A percentile compares a stretch with the other conserved stretches of the same genome.
These are phyloP conservation scores for Trichoderma sp. DNA, from an alignment of 2,329 filamentous ascomycete species.

Conservation along the genomic window DNA sequence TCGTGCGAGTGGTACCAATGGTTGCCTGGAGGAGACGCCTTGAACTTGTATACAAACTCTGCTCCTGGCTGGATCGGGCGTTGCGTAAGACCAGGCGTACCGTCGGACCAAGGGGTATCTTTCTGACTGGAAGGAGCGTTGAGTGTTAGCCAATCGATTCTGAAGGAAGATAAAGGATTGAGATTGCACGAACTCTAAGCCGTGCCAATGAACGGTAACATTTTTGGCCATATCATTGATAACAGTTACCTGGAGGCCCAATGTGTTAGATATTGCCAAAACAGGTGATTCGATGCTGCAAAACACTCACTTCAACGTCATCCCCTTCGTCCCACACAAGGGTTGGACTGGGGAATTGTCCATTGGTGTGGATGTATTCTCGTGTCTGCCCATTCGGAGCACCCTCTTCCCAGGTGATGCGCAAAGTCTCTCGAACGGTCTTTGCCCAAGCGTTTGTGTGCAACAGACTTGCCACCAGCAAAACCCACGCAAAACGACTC, in stretches of 20 bases:
- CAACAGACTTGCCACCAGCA: background rate
- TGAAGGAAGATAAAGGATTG: background rate
- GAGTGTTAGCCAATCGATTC: background rate
- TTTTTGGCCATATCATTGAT: slow-evolving; percentile 12
- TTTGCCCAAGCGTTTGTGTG: slow-evolving; percentile 3
- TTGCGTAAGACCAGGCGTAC: slow-evolving; percentile 60
- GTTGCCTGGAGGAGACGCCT: slow-evolving; percentile 58
- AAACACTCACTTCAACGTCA: slow-evolving; percentile 32
- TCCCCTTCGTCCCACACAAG: slow-evolving; percentile 30
- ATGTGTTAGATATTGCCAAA: background rate
- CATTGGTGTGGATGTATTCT: slow-evolving; percentile 29
- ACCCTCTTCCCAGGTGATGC: slow-evolving; percentile 29
- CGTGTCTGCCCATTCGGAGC: slow-evolving; percentile 29
- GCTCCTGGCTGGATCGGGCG: slow-evolving; percentile 52
- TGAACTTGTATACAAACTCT: slow-evolving; percentile 57
- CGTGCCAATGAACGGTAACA: slow-evolving; percentile 18
- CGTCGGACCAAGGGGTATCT: slow-evolving; percentile 63
- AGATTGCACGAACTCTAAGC: background rate
- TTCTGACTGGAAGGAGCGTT: slow-evolving; percentile 3
- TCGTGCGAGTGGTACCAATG: slow-evolving; percentile 66
- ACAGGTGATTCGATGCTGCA: background rate
- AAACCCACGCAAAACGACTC: background rate
- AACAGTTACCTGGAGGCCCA: slow-evolving; percentile 6
- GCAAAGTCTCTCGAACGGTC: slow-evolving; percentile 11
- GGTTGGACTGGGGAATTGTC: slow-evolving; percentile 29